These are phyloP conservation scores for Suillus lakei DNA, from an alignment of 768 basidiomycete species.

Conservation along the genomic window DNA sequence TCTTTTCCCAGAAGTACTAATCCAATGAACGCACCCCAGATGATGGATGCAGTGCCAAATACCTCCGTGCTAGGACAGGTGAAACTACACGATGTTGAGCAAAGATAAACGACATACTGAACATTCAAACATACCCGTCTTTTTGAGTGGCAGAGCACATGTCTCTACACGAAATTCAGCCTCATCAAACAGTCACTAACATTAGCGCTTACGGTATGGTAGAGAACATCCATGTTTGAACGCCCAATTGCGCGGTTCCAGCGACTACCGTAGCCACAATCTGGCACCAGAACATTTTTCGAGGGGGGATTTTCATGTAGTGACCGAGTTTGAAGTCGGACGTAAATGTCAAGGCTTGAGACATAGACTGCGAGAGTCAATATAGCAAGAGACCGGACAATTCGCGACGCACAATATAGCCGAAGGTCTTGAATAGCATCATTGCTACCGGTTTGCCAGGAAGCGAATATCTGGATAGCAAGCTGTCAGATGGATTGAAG, in stretches of 20 bases:
- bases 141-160: slow-evolving; percentile 51
- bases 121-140: slow-evolving; percentile 33
- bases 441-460: slow-evolving; percentile 81
- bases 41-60: slow-evolving; percentile 59
- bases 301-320: slow-evolving; percentile 65
- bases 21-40: slow-evolving; percentile 39
- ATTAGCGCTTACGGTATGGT: slow-evolving; percentile 52
- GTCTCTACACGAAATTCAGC: slow-evolving; percentile 36
- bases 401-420: slow-evolving; percentile 55
- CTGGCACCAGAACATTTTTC: slow-evolving; percentile 74
- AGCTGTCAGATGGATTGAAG: neutral
- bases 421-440: slow-evolving; percentile 89
- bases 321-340: slow-evolving; percentile 83
- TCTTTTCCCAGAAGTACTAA: neutral
- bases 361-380: slow-evolving; percentile 29
- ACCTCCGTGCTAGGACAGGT: slow-evolving; percentile 58
- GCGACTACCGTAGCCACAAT: slow-evolving; percentile 69
- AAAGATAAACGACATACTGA: neutral
- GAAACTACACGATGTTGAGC: slow-evolving; percentile 37
- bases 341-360: slow-evolving; percentile 64
- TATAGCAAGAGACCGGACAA: slow-evolving; percentile 19
- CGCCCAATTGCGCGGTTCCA: slow-evolving; percentile 74
- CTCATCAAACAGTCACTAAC: neutral
- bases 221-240: slow-evolving; percentile 75
- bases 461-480: slow-evolving; percentile 53